Conservation (phyloP, 805 yeast genomes). For the Candida rishiriensis region DNA sequence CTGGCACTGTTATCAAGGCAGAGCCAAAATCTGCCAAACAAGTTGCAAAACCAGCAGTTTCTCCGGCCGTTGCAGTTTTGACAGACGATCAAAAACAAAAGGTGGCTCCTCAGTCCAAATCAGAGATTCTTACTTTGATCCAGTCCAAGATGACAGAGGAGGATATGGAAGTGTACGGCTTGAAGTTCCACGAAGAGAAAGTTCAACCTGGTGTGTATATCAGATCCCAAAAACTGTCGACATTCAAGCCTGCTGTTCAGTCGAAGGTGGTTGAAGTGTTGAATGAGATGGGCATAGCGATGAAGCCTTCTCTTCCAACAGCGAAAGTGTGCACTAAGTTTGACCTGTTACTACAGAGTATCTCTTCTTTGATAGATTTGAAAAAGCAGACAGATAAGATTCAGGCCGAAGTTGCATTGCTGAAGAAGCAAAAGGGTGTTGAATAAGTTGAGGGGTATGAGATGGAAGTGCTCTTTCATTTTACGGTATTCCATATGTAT, state of each 20-base stretch:
- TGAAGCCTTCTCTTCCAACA: slow-evolving; percentile 86
- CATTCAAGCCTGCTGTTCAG: slow-evolving; percentile 74
- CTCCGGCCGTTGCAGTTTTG: neutral
- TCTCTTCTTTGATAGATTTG: slow-evolving; percentile 70
- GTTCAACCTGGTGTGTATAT: slow-evolving; percentile 76
- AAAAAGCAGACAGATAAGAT: slow-evolving; percentile 85
- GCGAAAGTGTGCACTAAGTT: slow-evolving; percentile 69
- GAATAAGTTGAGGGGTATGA: too few relatives aligned
- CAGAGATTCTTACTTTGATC: slow-evolving; percentile 33
- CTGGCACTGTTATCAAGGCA: too few relatives aligned
- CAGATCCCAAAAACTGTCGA: slow-evolving; percentile 73
- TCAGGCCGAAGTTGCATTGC: slow-evolving; percentile 66
- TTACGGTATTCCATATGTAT: neutral
- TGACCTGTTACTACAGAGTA: slow-evolving; percentile 67
- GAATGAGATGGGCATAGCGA: slow-evolving; percentile 75
- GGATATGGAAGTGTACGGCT: slow-evolving; percentile 83
- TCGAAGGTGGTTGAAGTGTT: slow-evolving; percentile 55
- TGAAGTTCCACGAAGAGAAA: slow-evolving; percentile 71
- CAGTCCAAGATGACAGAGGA: slow-evolving; percentile 59
- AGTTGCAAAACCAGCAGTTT: neutral
- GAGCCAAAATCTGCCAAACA: too few relatives aligned
- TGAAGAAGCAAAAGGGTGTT: slow-evolving; percentile 31
- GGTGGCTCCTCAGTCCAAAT: slow-evolving; percentile 10
- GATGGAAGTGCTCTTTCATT: neutral
- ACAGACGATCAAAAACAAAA: neutral